A percentile compares a stretch with the other conserved stretches of the same genome.
Conservation (phyloP, 139 green algal species). For the Haematococcus lacustris region DNA sequence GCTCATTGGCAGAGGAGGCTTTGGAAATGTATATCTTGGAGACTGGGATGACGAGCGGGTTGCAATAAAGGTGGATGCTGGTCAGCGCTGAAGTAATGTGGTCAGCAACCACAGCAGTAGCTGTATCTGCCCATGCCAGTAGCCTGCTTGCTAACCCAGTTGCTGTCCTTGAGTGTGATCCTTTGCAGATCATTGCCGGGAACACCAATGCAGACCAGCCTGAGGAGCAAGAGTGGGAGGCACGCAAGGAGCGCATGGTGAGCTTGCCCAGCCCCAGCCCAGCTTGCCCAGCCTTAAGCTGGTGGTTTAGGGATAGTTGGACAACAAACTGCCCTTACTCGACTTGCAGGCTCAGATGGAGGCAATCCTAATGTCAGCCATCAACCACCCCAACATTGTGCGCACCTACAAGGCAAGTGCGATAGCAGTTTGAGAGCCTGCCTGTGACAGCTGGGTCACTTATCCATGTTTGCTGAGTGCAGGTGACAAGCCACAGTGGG, state of each 20-base stretch:
- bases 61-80: slow-evolving; percentile 27
- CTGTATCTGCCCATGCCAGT: background rate
- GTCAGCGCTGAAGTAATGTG: too few species aligned
- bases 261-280: too few species aligned
- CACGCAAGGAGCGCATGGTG: slow-evolving; percentile 40
- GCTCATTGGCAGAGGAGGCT: slow-evolving; percentile 32
- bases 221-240: slow-evolving; percentile 40
- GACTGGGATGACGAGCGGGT: slow-evolving; percentile 30
- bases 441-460: too few species aligned
- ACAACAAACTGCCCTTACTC: too few species aligned
- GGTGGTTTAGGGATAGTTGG: too few species aligned
- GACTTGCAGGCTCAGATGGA: slow-evolving; percentile 50
- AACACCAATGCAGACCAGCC: slow-evolving; percentile 14
- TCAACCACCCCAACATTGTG: slow-evolving; percentile 39
- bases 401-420: slow-evolving; percentile 26
- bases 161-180: background rate
- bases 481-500: slow-evolving; percentile 34
- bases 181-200: slow-evolving; percentile 6
- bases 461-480: background rate
- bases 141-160: background rate
- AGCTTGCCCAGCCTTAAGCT: too few species aligned
- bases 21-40: slow-evolving; percentile 33
- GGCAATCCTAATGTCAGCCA: slow-evolving; percentile 34
- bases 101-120: too few species aligned
- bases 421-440: too few species aligned